phyloP scores from a whole-genome alignment of 768 basidiomycete species.

The Naganishia onofrii region DNA sequence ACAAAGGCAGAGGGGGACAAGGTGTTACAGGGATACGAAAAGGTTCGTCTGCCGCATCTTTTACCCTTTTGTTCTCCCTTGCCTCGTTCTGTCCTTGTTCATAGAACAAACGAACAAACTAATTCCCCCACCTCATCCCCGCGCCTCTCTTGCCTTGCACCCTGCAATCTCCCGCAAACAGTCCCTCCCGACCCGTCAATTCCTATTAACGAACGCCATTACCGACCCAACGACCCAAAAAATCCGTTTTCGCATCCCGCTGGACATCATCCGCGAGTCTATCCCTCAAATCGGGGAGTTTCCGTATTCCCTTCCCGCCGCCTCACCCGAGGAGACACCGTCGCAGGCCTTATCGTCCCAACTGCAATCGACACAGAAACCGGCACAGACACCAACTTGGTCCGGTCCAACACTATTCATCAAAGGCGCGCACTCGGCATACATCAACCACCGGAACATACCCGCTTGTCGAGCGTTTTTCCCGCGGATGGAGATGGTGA shows the following conservation, averaged over 20 bases:
- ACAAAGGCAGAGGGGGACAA: slow-evolving; percentile 69
- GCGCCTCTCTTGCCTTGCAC: background rate
- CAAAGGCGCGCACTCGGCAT: slow-evolving; percentile 76
- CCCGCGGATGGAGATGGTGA: slow-evolving; percentile 64
- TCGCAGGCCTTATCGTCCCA: no score
- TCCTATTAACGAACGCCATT: slow-evolving; percentile 78
- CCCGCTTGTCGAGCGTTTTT: slow-evolving; percentile 67
- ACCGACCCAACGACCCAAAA: slow-evolving; percentile 51
- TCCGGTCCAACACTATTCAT: slow-evolving; percentile 67
- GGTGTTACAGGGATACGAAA: slow-evolving; percentile 63
- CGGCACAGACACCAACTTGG: slow-evolving; percentile 58
- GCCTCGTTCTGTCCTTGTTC: background rate
- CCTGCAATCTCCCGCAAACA: slow-evolving; percentile 45
- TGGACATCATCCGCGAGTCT: slow-evolving; percentile 63
- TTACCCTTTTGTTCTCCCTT: background rate
- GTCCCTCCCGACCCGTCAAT: slow-evolving; percentile 73
- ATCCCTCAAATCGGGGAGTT: slow-evolving; percentile 73
- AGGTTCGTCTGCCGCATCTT: slow-evolving; percentile 54
- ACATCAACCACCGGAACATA: slow-evolving; percentile 71
- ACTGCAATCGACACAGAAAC: no score
- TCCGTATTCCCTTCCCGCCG: slow-evolving; percentile 59
- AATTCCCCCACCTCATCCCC: background rate
- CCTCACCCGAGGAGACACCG: slow-evolving; percentile 23
- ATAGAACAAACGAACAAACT: background rate
- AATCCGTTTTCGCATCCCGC: slow-evolving; percentile 70